These are phyloP conservation scores for Solanum chacoense DNA, from an alignment of 305 asterid species.

Conservation along the genomic window DNA sequence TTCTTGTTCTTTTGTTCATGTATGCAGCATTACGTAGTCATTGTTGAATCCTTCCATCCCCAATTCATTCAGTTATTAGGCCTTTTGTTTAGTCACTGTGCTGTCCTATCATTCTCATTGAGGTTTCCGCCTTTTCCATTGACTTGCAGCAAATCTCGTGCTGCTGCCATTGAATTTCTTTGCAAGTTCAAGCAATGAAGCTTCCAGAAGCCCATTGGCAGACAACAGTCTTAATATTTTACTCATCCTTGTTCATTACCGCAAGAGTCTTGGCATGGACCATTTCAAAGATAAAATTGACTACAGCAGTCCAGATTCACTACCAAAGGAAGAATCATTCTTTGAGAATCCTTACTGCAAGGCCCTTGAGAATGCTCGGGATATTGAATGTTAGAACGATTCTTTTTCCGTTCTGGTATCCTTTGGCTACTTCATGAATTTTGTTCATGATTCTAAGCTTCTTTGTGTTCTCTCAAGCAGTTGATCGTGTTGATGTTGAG, in stretches of 20 bases:
- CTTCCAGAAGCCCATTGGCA: constrained; percentile 61
- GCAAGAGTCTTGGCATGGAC: constrained; percentile 48
- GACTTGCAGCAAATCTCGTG: constrained; percentile 76
- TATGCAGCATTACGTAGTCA: neutral
- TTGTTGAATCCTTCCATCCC: neutral
- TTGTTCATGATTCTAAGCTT: constrained; percentile 6
- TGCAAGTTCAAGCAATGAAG: constrained; percentile 64
- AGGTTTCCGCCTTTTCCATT: neutral
- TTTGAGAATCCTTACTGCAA: constrained; percentile 76
- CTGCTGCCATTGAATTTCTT: constrained; percentile 66
- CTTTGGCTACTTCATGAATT: neutral
- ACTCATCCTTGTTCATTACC: constrained; percentile 68
- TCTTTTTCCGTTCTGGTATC: neutral
- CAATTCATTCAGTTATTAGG: neutral
- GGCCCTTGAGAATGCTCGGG: constrained; percentile 76
- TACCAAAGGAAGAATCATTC: constrained; percentile 53
- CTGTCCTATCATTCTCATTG: neutral
- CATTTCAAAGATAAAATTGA: constrained; percentile 43
- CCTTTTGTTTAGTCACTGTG: constrained; percentile 2
- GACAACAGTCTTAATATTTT: constrained; percentile 74
- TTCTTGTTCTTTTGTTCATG: neutral
- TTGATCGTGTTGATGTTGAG: constrained; percentile 37
- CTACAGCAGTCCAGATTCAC: constrained; percentile 34
- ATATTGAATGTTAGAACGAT: constrained; percentile 61
- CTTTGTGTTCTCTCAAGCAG: constrained; percentile 28